phyloP scores from a whole-genome alignment of 176 grass and related monocot genomes.

The Panicum miliaceum region DNA sequence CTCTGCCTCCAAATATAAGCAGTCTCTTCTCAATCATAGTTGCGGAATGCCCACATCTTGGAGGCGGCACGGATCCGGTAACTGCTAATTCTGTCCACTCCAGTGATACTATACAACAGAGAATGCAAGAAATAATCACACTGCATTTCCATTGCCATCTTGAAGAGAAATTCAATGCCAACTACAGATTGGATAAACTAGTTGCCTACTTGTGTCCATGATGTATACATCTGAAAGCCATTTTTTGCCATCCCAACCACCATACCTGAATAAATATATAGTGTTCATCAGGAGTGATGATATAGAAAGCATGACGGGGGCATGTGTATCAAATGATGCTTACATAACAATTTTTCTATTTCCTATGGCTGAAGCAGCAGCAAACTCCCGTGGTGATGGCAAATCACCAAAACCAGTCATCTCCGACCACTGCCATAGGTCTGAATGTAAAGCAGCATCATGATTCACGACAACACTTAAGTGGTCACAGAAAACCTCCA shows the following conservation, averaged over 20 bases:
- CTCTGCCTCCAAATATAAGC: conserved; percentile 93
- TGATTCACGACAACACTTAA: background rate
- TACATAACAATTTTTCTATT: conserved; percentile 95
- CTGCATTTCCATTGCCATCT: conserved; percentile 8
- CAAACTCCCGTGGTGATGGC: conserved; percentile 88
- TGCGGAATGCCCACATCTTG: conserved; percentile 92
- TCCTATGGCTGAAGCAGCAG: conserved; percentile 85
- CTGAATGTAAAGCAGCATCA: conserved; percentile 51
- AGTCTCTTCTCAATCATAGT: conserved; percentile 99
- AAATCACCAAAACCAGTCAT: conserved; percentile 94
- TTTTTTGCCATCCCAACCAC: conserved; percentile 98
- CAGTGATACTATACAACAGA: conserved; percentile 67
- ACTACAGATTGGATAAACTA: conserved; percentile 24
- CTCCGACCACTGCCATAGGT: conserved; percentile 98
- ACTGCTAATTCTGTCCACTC: conserved; percentile 89
- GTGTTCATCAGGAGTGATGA: conserved; percentile 20
- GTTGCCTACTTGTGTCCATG: conserved; percentile 88
- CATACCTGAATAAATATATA: conserved; percentile 63
- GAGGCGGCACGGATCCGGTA: conserved; percentile 70
- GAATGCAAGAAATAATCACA: conserved; percentile 18
- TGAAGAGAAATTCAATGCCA: conserved; percentile 15
- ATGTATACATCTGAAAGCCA: conserved; percentile 97
- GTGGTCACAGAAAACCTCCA: background rate
- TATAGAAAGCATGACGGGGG: background rate
- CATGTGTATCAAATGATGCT: background rate